phyloP scores from a whole-genome alignment of 2,329 filamentous ascomycete genomes.

The Aspergillus spinulosporus region DNA sequence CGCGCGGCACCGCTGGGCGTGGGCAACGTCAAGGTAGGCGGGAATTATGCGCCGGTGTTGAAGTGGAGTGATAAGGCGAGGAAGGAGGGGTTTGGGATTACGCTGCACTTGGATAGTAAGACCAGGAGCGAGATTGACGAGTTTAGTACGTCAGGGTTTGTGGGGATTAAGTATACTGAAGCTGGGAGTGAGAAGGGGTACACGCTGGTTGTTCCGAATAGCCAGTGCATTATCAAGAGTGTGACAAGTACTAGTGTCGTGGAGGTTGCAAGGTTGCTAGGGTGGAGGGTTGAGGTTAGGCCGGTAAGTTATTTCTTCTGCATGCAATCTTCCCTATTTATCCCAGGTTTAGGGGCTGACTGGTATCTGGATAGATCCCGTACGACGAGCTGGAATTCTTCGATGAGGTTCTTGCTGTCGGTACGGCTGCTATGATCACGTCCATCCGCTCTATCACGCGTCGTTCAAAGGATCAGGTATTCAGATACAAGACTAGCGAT shows the following conservation, averaged over 20 bases:
- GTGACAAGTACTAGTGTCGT: slow-evolving; percentile 3
- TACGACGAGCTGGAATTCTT: not conserved
- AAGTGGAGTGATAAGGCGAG: slow-evolving; percentile 8
- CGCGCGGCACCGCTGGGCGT: slow-evolving; percentile 6
- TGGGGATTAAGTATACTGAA: not conserved
- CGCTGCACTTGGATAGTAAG: slow-evolving; percentile 8
- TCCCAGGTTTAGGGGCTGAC: not conserved
- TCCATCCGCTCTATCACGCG: slow-evolving; percentile 9
- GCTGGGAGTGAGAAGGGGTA: not conserved
- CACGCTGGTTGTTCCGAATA: slow-evolving; percentile 10
- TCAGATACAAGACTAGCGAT: not conserved
- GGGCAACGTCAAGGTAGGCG: slow-evolving; percentile 6
- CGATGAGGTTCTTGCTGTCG: slow-evolving; percentile 5
- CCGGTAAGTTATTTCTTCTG: not conserved
- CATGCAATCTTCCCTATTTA: not conserved
- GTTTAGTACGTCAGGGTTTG: slow-evolving; percentile 6
- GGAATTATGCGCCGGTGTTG: slow-evolving; percentile 11
- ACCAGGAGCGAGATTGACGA: slow-evolving; percentile 7
- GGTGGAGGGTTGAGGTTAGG: slow-evolving; percentile 6
- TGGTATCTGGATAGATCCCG: not conserved
- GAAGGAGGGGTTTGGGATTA: slow-evolving; percentile 5
- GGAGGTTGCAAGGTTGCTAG: not conserved
- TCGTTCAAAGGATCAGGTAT: not conserved
- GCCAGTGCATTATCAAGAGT: slow-evolving; percentile 8
- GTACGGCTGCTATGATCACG: slow-evolving; percentile 1